Base-by-base conservation (phyloP, 2,329 filamentous ascomycete genomes). In the Ceratocystiopsis brevicomis region DNA sequence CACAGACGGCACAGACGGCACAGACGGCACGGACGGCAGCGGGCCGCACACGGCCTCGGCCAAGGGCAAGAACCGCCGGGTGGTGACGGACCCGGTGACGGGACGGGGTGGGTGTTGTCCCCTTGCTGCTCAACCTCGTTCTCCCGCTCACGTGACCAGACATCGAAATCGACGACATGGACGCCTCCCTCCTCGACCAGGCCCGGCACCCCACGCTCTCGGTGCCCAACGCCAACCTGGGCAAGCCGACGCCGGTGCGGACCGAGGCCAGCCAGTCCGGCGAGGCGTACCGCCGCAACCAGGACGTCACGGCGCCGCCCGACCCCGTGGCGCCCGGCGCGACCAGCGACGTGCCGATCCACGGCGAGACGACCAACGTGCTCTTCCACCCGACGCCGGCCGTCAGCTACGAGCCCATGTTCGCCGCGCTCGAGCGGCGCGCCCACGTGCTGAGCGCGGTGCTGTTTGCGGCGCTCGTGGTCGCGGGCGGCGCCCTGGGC, bases 321-420 rank as follows among this genome's bases (percentile, higher is more conserved):
- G 87, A 92, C 51, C 88, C 88, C 0, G 67, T 94, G 17, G 77
- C 78, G 15, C 71, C 78, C 45, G 84, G 85, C 19, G 76, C 79
- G 33, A 96, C 88, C 0, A 87, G 84, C 21, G 90, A 96, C 59
- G 86, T 96, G 1, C 90, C 90, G 3, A 93, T 96, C 46, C 82
- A 87, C 55, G 88, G 87, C 53, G 88, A 96, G 57, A 95, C 90
- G 69, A 96, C 90, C 4, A 95, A 94, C 49, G 78, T 96, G 16
- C 70, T 95, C 30, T 96, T 96, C 60, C 88, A 95, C 59, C 88
- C 90, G 15, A 96, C 88, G 0, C 88, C 88, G 0, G 81, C 81
- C 0, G 73, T 94, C 51, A 85, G 79, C 63, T 94, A 85, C 56
- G 84, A 93, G 59, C 85, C 87, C 5, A 93, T 86, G 71, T 95